Base-by-base conservation (phyloP, 1,284 basidiomycete genomes). In the Cryptococcus floricola region DNA sequence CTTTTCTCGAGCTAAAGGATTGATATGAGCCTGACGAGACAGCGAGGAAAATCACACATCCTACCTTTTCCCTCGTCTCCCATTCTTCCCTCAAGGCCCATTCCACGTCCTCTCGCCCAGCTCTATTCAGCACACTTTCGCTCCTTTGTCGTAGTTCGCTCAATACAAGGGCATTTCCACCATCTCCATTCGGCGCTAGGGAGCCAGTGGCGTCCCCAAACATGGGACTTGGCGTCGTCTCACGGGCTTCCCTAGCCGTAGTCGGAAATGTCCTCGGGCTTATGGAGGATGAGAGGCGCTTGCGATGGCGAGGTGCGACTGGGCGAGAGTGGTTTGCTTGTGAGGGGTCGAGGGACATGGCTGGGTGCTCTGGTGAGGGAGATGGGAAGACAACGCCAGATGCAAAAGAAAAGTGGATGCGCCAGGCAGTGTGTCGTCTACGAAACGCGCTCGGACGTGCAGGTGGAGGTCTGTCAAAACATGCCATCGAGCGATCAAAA, bases 1-100 rank as follows among this genome's bases (percentile, higher is more conserved):
- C 5, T 34, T 51, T 48, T 55, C 49, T 12, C 41, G 54, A n/a
- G 16, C 37, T 23, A 56, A 18, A 57, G 49, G 49, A 31, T 16
- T 19, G 38, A 25, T 23, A 13, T 16, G 34, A 23, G 39, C 42
- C 47, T 23, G 19, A 42, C 12, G 7, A 39, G 31, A 19, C 19
- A 14, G 9, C 14, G 14, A n/a, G 8, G 28, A 34, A 48, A 3
- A 5, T 1, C 27, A 23, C n/a, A 19, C 16, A 25, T 65, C 68
- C 18, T 50, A 74, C 74, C 61, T 62, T 56, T 43, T 74, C 74
- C n/a, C 60, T 51, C 14, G 58, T 50, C 7, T 57, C 44, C 72
- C 74, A 75, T 51, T 69, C 65, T 14, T 57, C 60, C 31, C 59
- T 61, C 41, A 75, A 54, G 0, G 68, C 68, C 18, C 52, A 41